These are phyloP conservation scores for Kwoniella pini DNA, from an alignment of 768 basidiomycete genomes.

Conservation along the genomic window DNA sequence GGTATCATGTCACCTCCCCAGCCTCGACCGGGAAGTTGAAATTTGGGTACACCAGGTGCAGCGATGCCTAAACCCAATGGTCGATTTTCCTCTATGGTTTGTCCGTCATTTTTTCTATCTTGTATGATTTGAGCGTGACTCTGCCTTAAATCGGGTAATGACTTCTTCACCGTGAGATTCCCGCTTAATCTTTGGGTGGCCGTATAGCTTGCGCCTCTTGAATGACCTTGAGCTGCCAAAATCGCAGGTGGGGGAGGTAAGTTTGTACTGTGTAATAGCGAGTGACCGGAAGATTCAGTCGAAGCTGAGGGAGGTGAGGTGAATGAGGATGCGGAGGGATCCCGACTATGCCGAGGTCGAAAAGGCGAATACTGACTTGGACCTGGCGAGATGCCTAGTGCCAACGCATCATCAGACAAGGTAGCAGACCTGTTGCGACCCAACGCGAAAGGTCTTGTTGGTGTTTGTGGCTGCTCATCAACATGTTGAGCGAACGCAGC, in stretches of 20 bases:
- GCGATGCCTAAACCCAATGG: slow-evolving; percentile 38
- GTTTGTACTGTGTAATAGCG: slow-evolving; percentile 62
- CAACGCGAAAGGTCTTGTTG: slow-evolving; percentile 4
- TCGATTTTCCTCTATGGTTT: slow-evolving; percentile 21
- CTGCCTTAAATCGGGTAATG: slow-evolving; percentile 77
- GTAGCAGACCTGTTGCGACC: slow-evolving; percentile 25
- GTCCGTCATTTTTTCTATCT: slow-evolving; percentile 44
- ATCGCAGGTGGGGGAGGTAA: slow-evolving; percentile 50
- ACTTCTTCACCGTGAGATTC: slow-evolving; percentile 65
- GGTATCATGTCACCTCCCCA: slow-evolving; percentile 20
- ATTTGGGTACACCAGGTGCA: slow-evolving; percentile 19
- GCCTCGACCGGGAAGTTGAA: slow-evolving; percentile 16
- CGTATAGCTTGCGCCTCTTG: slow-evolving; percentile 49
- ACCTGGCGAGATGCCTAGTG: slow-evolving; percentile 14
- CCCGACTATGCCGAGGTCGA: slow-evolving; percentile 19
- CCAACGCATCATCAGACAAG: slow-evolving; percentile 22
- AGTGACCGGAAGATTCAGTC: slow-evolving; percentile 53
- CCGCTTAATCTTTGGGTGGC: slow-evolving; percentile 44
- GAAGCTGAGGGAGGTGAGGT: slow-evolving; percentile 32
- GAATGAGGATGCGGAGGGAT: slow-evolving; percentile 28
- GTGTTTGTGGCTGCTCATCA: slow-evolving; percentile 17
- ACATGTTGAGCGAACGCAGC: slow-evolving; percentile 12
- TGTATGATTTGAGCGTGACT: slow-evolving; percentile 55
- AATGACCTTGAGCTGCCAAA: slow-evolving; percentile 28
- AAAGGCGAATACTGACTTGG: background rate